A percentile compares a stretch with the other conserved stretches of the same genome.
Evolutionary conservation across 2,329 filamentous ascomycete genomes (phyloP).

Genomic region (Pseudogymnoascus sp.): DNA sequence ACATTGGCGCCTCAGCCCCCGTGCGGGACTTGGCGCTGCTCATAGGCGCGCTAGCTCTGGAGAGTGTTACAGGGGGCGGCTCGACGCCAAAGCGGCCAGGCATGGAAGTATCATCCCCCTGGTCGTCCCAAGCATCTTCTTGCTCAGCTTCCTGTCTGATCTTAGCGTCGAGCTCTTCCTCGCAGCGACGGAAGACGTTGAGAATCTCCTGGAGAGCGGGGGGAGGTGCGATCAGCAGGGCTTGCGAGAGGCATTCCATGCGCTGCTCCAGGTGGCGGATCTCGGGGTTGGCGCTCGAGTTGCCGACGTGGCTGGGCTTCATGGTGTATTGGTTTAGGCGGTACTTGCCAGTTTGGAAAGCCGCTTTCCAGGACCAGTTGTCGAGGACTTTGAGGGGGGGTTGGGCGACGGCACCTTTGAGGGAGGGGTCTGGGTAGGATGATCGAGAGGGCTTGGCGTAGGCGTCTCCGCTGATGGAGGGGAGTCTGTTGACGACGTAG

Average conservation of each 20-base stretch:
- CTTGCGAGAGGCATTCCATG: slow-evolving; percentile 71
- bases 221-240: slow-evolving; percentile 65
- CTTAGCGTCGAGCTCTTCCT: slow-evolving; percentile 65
- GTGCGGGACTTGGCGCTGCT: slow-evolving; percentile 26
- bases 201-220: slow-evolving; percentile 67
- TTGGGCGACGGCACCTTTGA: slow-evolving; percentile 21
- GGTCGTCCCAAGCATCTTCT: slow-evolving; percentile 64
- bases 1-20: slow-evolving; percentile 54
- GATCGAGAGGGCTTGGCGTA: slow-evolving; percentile 6
- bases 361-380: slow-evolving; percentile 71
- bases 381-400: slow-evolving; percentile 35
- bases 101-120: slow-evolving; percentile 51
- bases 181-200: slow-evolving; percentile 66
- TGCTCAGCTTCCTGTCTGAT: slow-evolving; percentile 59
- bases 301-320: slow-evolving; percentile 53
- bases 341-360: slow-evolving; percentile 71
- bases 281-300: slow-evolving; percentile 50
- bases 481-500: slow-evolving; percentile 66
- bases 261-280: slow-evolving; percentile 72
- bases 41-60: slow-evolving; percentile 28
- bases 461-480: slow-evolving; percentile 25
- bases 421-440: slow-evolving; percentile 13
- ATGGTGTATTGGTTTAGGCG: slow-evolving; percentile 47
- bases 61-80: slow-evolving; percentile 28
- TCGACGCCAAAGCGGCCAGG: slow-evolving; percentile 46